Percentiles rank a stretch among this genome's conserved stretches.
These are phyloP conservation scores for Glycine soja DNA, from an alignment of 306 rosid genomes.

Conservation along the genomic window DNA sequence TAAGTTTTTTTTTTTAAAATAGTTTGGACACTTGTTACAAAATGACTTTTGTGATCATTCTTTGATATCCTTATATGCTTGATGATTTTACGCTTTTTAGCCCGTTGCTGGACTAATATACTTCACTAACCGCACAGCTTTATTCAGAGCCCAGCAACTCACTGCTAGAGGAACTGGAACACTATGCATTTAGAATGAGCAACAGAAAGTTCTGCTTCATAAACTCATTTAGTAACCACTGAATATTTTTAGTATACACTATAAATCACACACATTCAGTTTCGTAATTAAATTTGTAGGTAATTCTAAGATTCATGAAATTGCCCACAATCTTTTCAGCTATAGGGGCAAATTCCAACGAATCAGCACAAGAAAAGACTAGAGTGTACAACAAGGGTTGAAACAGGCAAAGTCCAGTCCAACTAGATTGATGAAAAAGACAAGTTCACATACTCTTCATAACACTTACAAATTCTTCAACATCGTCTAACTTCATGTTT, in stretches of 20 bases:
- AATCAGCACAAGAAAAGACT: conserved; percentile 15
- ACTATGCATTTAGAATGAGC: not conserved
- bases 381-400: not conserved
- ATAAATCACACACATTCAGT: conserved; percentile 10
- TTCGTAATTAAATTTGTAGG: conserved; percentile 9
- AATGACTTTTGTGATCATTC: too few species aligned
- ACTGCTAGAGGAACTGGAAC: not conserved
- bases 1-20: too few species aligned
- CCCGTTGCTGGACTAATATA: too few species aligned
- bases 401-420: conserved; percentile 3
- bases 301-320: conserved; percentile 5
- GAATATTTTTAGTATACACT: conserved; percentile 7
- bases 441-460: conserved; percentile 57
- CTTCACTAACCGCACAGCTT: not conserved
- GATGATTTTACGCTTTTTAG: too few species aligned
- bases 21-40: too few species aligned
- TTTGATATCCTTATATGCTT: too few species aligned
- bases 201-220: not conserved
- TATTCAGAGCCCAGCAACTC: not conserved
- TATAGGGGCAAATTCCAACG: conserved; percentile 30
- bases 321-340: conserved; percentile 29
- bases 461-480: conserved; percentile 47
- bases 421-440: conserved; percentile 16
- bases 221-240: not conserved
- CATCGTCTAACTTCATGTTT: conserved; percentile 56